A percentile compares a stretch with the other conserved stretches of the same genome.
Conservation (phyloP, 768 basidiomycete genomes). For the Phylloporus arenicola region DNA sequence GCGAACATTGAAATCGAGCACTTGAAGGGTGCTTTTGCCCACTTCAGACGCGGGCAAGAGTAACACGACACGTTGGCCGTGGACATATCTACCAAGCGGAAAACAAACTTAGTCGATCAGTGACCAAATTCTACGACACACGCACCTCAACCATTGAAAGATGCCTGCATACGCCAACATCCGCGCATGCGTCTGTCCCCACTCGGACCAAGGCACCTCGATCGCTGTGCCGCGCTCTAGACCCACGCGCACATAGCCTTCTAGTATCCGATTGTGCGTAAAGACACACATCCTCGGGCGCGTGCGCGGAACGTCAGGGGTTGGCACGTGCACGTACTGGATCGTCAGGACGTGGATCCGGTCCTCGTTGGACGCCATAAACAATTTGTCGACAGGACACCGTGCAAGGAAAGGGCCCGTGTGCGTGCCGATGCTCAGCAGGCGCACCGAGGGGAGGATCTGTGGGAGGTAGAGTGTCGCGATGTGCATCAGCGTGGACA, state of each 20-base stretch:
- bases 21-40: slow-evolving; percentile 11
- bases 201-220: slow-evolving; percentile 32
- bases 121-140: not conserved
- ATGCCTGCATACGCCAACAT: slow-evolving; percentile 23
- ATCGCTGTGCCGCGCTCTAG: not conserved
- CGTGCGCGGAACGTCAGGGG: slow-evolving; percentile 1
- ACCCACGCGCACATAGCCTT: slow-evolving; percentile 12
- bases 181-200: slow-evolving; percentile 36
- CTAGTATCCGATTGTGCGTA: slow-evolving; percentile 30
- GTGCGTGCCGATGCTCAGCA: slow-evolving; percentile 26
- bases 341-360: slow-evolving; percentile 21
- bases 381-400: slow-evolving; percentile 19
- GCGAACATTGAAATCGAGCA: slow-evolving; percentile 31
- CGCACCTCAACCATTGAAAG: slow-evolving; percentile 41
- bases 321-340: slow-evolving; percentile 14
- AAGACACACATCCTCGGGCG: slow-evolving; percentile 24
- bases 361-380: slow-evolving; percentile 24
- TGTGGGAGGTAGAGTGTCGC: slow-evolving; percentile 15
- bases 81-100: slow-evolving; percentile 31
- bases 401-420: slow-evolving; percentile 31
- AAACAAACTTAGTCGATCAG: not conserved
- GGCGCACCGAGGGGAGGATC: slow-evolving; percentile 1
- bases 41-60: slow-evolving; percentile 8
- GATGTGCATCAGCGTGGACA: slow-evolving; percentile 13
- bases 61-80: slow-evolving; percentile 36